Evolutionary conservation across 2,329 filamentous ascomycete species (phyloP).

Genomic region (Scortechinia acanthostroma): DNA sequence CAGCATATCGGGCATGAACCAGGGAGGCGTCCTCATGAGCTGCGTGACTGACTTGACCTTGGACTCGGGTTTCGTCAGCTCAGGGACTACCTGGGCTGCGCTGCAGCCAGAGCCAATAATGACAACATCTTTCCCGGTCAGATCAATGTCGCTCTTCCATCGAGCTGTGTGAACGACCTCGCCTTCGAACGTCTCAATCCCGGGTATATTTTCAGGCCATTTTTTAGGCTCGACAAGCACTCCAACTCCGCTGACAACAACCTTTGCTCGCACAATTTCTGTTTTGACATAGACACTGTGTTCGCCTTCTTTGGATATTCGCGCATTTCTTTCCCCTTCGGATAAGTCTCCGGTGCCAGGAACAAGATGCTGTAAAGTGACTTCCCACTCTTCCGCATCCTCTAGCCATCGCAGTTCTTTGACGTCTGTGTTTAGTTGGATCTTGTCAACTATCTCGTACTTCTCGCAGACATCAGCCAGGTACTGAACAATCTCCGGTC

Average conservation of each 20-base stretch:
- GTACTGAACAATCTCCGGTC: constrained; percentile 40
- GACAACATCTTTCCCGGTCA: constrained; percentile 44
- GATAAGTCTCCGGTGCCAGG: constrained; percentile 45
- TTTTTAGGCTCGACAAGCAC: constrained; percentile 43
- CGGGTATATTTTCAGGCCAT: constrained; percentile 38
- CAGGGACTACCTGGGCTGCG: constrained; percentile 46
- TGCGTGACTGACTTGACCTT: constrained; percentile 47
- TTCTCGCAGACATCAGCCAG: constrained; percentile 41
- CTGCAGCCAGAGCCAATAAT: constrained; percentile 50
- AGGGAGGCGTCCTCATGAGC: constrained; percentile 48
- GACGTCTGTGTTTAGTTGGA: constrained; percentile 50
- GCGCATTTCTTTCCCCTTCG: constrained; percentile 30
- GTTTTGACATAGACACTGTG: constrained; percentile 36
- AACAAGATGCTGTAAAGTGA: constrained; percentile 37
- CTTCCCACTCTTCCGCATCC: constrained; percentile 43
- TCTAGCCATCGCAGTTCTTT: constrained; percentile 40
- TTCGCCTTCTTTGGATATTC: constrained; percentile 30
- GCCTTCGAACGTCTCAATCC: constrained; percentile 42
- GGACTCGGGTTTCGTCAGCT: constrained; percentile 27
- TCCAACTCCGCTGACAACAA: constrained; percentile 45
- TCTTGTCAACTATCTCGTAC: constrained; percentile 44
- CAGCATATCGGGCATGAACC: constrained; percentile 33
- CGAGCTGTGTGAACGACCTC: constrained; percentile 48
- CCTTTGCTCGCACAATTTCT: constrained; percentile 41
- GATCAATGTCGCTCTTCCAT: constrained; percentile 42